These are phyloP conservation scores for Aspergillus aculeatinus DNA, from an alignment of 2,329 filamentous ascomycete species.

Conservation along the genomic window DNA sequence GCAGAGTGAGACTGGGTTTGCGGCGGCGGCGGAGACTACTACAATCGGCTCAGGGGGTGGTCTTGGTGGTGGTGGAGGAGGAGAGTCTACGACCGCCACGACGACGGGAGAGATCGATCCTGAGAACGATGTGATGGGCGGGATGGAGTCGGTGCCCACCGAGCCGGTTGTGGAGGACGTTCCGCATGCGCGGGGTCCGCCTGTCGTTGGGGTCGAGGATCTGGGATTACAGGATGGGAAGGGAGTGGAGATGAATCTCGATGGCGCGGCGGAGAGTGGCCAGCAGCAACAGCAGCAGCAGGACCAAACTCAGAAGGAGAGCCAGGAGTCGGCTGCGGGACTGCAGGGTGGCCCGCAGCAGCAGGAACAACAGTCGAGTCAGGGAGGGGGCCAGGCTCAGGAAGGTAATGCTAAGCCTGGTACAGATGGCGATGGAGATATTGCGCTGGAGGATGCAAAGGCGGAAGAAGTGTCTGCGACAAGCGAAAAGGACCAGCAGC, in stretches of 20 bases:
- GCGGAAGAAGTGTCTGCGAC: conserved; percentile 11
- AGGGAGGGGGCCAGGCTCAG: not conserved
- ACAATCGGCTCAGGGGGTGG: not conserved
- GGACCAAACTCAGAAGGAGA: not conserved
- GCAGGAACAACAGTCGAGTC: not conserved
- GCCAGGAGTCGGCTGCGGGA: not conserved
- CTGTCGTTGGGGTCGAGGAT: conserved; percentile 81
- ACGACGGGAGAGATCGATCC: conserved; percentile 13
- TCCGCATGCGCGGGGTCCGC: conserved; percentile 80
- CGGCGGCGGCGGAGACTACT: not conserved
- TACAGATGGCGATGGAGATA: conserved; percentile 36
- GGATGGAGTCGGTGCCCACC: conserved; percentile 40
- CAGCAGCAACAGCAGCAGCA: not conserved
- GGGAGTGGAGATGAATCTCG: conserved; percentile 44
- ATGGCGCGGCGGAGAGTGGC: conserved; percentile 4
- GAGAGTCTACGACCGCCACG: not conserved
- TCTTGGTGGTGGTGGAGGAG: not conserved
- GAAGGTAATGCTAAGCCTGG: conserved; percentile 10
- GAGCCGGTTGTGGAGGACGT: conserved; percentile 55
- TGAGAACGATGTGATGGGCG: conserved; percentile 20
- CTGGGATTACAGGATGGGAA: conserved; percentile 70
- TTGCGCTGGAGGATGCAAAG: conserved; percentile 37
- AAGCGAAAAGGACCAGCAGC: conserved; percentile 1
- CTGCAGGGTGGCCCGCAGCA: conserved; percentile 3
- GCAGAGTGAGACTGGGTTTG: not conserved